These are phyloP conservation scores for Licmophora abbreviata DNA, from an alignment of 108 stramenopile genomes.

Conservation along the genomic window DNA sequence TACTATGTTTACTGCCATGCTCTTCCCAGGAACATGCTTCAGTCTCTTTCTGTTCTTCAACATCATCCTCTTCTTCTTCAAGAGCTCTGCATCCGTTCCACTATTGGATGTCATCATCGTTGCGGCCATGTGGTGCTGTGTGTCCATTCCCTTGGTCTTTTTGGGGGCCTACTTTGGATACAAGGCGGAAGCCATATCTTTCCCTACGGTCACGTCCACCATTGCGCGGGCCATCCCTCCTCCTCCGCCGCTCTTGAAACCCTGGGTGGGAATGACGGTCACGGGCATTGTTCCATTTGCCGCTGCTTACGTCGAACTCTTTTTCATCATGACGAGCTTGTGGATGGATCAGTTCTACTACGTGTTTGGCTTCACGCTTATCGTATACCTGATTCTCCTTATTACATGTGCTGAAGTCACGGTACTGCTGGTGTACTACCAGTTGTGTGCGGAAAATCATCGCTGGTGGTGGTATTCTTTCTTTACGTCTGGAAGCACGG, in stretches of 20 bases:
- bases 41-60: constrained; percentile 84
- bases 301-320: constrained; percentile 97
- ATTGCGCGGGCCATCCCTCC: constrained; percentile 91
- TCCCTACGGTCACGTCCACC: constrained; percentile 84
- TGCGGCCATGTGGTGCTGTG: constrained; percentile 97
- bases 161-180: constrained; percentile 98
- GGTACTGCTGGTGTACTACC: constrained; percentile 95
- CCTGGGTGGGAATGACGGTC: constrained; percentile 62
- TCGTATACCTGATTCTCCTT: constrained; percentile 91
- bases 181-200: constrained; percentile 81
- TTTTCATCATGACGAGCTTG: constrained; percentile 96
- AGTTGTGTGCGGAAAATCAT: constrained; percentile 96
- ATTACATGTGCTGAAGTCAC: constrained; percentile 95
- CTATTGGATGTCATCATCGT: constrained; percentile 88
- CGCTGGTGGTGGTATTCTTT: constrained; percentile 99
- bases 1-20: constrained; percentile 85
- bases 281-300: constrained; percentile 96
- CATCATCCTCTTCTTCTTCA: constrained; percentile 77
- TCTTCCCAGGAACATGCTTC: constrained; percentile 88
- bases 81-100: constrained; percentile 91
- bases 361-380: constrained; percentile 96
- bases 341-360: constrained; percentile 99
- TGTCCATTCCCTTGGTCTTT: constrained; percentile 96
- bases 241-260: constrained; percentile 74
- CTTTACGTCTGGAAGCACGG: constrained; percentile 88